Conservation (phyloP, 2,329 filamentous ascomycete species). For the Simplicillium aogashimaense region DNA sequence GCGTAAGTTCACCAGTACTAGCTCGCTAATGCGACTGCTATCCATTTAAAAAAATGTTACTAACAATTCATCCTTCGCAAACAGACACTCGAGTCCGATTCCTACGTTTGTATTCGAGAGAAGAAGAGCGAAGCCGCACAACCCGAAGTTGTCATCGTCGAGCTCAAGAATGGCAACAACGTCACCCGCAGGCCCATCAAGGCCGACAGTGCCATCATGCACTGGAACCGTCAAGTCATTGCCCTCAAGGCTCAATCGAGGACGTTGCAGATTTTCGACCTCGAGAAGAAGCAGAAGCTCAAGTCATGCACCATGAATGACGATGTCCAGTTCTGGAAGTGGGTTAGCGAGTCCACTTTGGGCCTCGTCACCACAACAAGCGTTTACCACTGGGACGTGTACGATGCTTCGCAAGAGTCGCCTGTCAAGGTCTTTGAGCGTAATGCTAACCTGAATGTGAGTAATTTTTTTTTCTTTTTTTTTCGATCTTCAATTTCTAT, state of each 20-base stretch:
- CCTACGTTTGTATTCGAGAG: constrained; percentile 92
- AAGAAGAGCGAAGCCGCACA: constrained; percentile 76
- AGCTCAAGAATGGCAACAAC: constrained; percentile 96
- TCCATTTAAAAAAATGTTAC: constrained; percentile 10
- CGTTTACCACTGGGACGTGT: constrained; percentile 97
- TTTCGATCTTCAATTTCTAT: constrained; percentile 20
- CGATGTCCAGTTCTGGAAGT: constrained; percentile 98
- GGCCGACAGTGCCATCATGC: constrained; percentile 99
- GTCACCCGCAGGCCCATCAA: constrained; percentile 92
- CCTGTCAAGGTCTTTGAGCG: constrained; percentile 92
- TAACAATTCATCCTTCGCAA: not conserved
- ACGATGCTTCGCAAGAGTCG: constrained; percentile 67
- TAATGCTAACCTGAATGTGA: constrained; percentile 69
- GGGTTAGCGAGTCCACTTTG: constrained; percentile 83
- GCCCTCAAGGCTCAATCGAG: constrained; percentile 89
- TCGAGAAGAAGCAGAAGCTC: constrained; percentile 85
- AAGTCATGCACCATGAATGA: constrained; percentile 96
- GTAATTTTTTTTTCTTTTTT: constrained; percentile 40
- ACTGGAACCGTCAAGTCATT: constrained; percentile 93
- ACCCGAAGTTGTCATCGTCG: constrained; percentile 92
- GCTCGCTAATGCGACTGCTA: not conserved
- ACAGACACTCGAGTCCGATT: constrained; percentile 95
- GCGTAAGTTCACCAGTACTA: constrained; percentile 41
- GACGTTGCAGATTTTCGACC: constrained; percentile 96
- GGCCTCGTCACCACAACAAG: constrained; percentile 85